These are phyloP conservation scores for Beauveria bassiana DNA, from an alignment of 2,329 filamentous ascomycete genomes.

Conservation along the genomic window DNA sequence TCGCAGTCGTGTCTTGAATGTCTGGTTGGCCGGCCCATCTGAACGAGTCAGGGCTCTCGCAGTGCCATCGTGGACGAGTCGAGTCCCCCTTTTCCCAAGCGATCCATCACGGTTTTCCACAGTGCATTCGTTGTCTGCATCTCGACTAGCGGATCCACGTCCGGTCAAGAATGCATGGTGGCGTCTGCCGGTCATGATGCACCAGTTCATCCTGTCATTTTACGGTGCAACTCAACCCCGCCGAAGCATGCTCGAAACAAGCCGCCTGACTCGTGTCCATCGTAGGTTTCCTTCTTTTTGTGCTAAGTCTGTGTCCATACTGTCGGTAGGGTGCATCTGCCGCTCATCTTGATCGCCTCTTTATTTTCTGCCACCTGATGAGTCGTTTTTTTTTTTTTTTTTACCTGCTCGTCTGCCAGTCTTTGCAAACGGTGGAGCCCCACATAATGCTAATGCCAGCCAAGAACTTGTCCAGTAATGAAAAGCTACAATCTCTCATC, in stretches of 20 bases:
- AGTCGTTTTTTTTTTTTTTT: not conserved
- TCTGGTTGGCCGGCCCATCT: not conserved
- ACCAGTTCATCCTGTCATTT: constrained; percentile 1
- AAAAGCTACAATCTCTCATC: not conserved
- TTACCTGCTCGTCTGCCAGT: not conserved
- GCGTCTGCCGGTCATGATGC: not conserved
- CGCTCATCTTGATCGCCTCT: not conserved
- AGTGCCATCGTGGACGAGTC: too few relatives aligned
- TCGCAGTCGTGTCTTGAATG: not conserved
- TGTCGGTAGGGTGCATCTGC: not conserved
- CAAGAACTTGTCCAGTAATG: not conserved
- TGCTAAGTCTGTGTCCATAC: too few relatives aligned
- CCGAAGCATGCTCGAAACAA: not conserved
- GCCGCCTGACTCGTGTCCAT: not conserved
- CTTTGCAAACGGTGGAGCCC: not conserved
- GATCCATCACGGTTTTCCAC: not conserved
- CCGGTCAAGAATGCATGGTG: not conserved
- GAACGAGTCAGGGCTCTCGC: not conserved
- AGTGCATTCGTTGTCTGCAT: not conserved
- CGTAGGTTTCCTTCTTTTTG: too few relatives aligned
- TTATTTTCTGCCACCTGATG: not conserved
- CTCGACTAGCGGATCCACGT: too few relatives aligned
- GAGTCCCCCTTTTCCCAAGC: not conserved
- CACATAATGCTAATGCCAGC: not conserved
- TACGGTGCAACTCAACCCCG: not conserved